Evolutionary conservation across 805 yeast genomes (phyloP).

Genomic region (Ogataea minuta): DNA sequence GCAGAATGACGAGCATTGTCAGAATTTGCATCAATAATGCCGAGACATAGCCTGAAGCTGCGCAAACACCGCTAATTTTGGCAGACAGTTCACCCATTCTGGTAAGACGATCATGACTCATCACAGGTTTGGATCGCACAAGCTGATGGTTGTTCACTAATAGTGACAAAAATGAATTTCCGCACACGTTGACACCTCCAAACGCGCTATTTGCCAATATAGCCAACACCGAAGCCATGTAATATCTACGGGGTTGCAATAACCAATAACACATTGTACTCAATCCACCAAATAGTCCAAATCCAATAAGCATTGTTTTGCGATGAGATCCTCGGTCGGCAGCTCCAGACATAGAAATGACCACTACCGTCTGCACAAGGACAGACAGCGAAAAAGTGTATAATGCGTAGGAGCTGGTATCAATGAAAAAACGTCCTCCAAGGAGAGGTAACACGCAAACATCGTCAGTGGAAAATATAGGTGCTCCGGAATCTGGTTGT

Average conservation of each 20-base stretch:
- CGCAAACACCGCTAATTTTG: constrained; percentile 62
- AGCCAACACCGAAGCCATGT: constrained; percentile 51
- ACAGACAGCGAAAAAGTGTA: constrained; percentile 75
- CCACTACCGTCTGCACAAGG: constrained; percentile 65
- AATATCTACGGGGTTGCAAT: constrained; percentile 41
- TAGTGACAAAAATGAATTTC: constrained; percentile 68
- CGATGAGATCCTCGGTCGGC: constrained; percentile 64
- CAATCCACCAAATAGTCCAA: constrained; percentile 59
- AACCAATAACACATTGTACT: constrained; percentile 47
- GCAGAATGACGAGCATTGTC: constrained; percentile 47
- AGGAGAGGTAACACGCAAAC: constrained; percentile 36
- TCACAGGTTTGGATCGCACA: constrained; percentile 8
- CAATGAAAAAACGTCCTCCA: constrained; percentile 44
- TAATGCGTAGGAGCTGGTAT: constrained; percentile 70
- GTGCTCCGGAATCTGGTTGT: constrained; percentile 11
- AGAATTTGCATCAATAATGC: constrained; percentile 65
- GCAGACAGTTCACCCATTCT: constrained; percentile 43
- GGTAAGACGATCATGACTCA: constrained; percentile 7
- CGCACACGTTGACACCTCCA: constrained; percentile 79
- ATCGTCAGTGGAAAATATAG: constrained; percentile 8
- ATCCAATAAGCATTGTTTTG: constrained; percentile 51
- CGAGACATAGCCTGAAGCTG: constrained; percentile 67
- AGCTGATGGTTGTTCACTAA: constrained; percentile 44
- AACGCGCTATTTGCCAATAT: constrained; percentile 64
- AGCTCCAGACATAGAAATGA: constrained; percentile 70